A percentile compares a stretch with the other conserved stretches of the same genome.
Evolutionary conservation across 495 filamentous ascomycete species (phyloP).

Genomic region (Hypomontagnella monticulosa): DNA sequence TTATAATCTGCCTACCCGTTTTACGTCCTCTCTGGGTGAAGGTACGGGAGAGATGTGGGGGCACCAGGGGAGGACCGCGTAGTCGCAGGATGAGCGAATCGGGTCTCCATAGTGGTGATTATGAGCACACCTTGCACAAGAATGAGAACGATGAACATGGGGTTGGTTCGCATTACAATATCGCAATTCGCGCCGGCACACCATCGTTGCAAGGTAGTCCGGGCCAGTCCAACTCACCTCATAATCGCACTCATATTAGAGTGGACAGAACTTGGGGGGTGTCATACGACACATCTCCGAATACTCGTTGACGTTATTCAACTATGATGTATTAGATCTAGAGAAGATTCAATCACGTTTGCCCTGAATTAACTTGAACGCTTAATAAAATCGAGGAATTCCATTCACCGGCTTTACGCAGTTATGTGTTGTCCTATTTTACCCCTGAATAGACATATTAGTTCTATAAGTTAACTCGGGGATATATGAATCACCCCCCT

Average conservation of each 20-base stretch:
- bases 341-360: too few relatives aligned
- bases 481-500: too few relatives aligned
- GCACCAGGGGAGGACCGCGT: not conserved
- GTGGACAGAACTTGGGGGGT: conserved; percentile 21
- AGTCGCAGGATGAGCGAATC: not conserved
- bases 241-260: not conserved
- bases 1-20: conserved; percentile 23
- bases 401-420: too few relatives aligned
- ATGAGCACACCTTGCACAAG: not conserved
- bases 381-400: too few relatives aligned
- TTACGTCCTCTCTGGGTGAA: conserved; percentile 17
- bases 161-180: not conserved
- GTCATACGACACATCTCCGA: conserved; percentile 12
- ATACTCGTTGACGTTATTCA: not conserved
- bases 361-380: too few relatives aligned
- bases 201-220: not conserved
- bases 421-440: too few relatives aligned
- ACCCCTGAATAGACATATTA: too few relatives aligned
- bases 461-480: too few relatives aligned
- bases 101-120: not conserved
- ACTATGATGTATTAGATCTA: too few relatives aligned
- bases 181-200: not conserved
- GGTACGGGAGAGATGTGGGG: not conserved
- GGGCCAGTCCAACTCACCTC: not conserved
- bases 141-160: too few relatives aligned